Evolutionary conservation across 2,329 filamentous ascomycete species (phyloP).

Genomic region (Aspergillus candidus): DNA sequence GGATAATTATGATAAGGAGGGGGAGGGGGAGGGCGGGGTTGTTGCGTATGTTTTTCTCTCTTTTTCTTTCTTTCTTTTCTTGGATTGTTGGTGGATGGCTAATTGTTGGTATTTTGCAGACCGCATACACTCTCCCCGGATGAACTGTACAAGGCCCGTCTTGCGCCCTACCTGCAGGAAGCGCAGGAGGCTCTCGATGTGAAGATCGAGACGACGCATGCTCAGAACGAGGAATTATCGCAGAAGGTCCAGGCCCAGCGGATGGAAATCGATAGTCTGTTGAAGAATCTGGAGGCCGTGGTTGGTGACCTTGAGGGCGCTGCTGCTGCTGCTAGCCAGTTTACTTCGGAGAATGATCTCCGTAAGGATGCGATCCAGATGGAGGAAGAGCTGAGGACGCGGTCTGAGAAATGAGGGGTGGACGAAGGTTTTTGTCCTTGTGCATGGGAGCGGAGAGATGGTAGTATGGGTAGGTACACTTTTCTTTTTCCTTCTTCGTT

Average conservation of each 20-base stretch:
- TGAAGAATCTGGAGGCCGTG: conserved; percentile 50
- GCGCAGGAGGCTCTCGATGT: conserved; percentile 45
- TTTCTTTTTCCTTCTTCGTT: not conserved
- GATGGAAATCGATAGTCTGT: conserved; percentile 51
- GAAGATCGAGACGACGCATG: conserved; percentile 46
- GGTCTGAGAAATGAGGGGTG: conserved; percentile 19
- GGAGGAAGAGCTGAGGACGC: conserved; percentile 36
- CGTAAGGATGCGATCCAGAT: conserved; percentile 40
- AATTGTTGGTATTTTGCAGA: conserved; percentile 27
- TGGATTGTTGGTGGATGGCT: not conserved
- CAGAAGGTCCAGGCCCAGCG: conserved; percentile 49
- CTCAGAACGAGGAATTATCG: conserved; percentile 49
- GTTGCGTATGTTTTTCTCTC: conserved; percentile 41
- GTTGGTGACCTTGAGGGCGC: conserved; percentile 53
- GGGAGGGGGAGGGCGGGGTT: conserved; percentile 32
- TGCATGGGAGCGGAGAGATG: too few relatives aligned
- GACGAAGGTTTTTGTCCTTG: too few relatives aligned
- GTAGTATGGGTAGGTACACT: too few relatives aligned
- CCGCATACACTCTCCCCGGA: conserved; percentile 54
- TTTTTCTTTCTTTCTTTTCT: conserved; percentile 1
- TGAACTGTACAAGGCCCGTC: conserved; percentile 53
- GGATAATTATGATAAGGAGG: conserved; percentile 31
- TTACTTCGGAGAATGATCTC: conserved; percentile 32
- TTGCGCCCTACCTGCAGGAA: conserved; percentile 51
- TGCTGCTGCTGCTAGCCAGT: conserved; percentile 37